Evolutionary conservation across 75 land plant genomes (phyloP).

Genomic region (Picea glauca): DNA sequence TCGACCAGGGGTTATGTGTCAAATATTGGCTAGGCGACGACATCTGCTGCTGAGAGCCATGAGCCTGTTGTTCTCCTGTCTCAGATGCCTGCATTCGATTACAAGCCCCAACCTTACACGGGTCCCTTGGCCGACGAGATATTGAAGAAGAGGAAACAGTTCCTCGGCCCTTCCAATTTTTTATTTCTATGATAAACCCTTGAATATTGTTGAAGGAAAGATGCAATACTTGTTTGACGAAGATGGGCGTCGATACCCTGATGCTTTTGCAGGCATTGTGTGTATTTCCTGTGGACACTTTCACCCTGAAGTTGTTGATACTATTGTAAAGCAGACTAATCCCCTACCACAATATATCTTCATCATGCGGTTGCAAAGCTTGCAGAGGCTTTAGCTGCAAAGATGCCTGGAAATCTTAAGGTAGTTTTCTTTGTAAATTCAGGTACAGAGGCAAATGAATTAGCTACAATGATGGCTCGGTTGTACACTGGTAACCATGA

Average conservation of each 20-base stretch:
- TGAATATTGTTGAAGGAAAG: constrained; percentile 85
- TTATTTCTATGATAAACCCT: constrained; percentile 71
- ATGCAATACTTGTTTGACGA: constrained; percentile 96
- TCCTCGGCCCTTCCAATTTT: constrained; percentile 73
- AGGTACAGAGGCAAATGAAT: constrained; percentile 92
- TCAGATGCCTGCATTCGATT: constrained; percentile 74
- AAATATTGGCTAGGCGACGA: no score
- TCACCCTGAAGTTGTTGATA: constrained; percentile 82
- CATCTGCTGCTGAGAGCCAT: background rate
- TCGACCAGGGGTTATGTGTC: no score
- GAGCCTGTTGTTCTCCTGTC: constrained; percentile 13
- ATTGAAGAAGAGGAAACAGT: constrained; percentile 63
- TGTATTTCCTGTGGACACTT: constrained; percentile 89
- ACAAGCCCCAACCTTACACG: constrained; percentile 69
- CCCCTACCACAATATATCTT: constrained; percentile 75
- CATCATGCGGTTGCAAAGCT: constrained; percentile 79
- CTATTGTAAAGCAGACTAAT: constrained; percentile 69
- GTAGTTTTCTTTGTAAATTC: constrained; percentile 93
- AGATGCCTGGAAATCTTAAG: constrained; percentile 90
- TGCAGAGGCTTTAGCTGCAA: constrained; percentile 82
- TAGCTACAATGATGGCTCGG: constrained; percentile 87
- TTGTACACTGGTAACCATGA: constrained; percentile 85
- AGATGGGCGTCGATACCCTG: constrained; percentile 74
- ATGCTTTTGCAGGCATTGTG: constrained; percentile 34
- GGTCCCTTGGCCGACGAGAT: constrained; percentile 78